A percentile compares a stretch with the other conserved stretches of the same genome.
These are phyloP conservation scores for Lasiosphaeria miniovina DNA, from an alignment of 495 filamentous ascomycete genomes.

Conservation along the genomic window DNA sequence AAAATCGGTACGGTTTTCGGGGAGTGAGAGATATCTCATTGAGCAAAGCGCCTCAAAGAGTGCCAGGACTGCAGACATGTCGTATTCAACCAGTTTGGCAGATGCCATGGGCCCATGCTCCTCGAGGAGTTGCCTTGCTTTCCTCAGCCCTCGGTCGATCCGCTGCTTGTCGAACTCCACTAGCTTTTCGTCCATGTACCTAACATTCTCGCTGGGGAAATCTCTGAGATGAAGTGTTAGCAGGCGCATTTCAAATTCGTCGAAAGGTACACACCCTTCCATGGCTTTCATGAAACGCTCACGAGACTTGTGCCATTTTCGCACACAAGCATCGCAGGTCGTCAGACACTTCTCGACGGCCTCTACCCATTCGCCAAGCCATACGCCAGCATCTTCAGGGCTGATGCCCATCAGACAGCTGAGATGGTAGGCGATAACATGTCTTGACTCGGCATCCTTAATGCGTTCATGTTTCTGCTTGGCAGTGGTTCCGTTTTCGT, in stretches of 20 bases:
- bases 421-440: constrained; percentile 57
- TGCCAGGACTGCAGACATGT: constrained; percentile 41
- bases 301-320: constrained; percentile 68
- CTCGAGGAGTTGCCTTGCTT: constrained; percentile 37
- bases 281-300: constrained; percentile 29
- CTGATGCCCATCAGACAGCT: constrained; percentile 67
- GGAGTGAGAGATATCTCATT: constrained; percentile 41
- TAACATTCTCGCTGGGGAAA: constrained; percentile 29
- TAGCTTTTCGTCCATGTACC: constrained; percentile 38
- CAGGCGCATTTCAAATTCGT: not conserved
- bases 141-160: constrained; percentile 35
- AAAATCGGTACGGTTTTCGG: constrained; percentile 52
- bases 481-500: constrained; percentile 27
- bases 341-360: constrained; percentile 48
- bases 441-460: constrained; percentile 49
- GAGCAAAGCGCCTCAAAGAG: constrained; percentile 55
- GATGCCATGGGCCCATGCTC: constrained; percentile 32
- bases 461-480: constrained; percentile 42
- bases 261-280: constrained; percentile 33
- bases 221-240: constrained; percentile 37
- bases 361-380: constrained; percentile 58
- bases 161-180: constrained; percentile 44
- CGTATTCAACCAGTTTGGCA: constrained; percentile 28
- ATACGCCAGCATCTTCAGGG: constrained; percentile 55
- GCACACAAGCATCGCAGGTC: constrained; percentile 75